Percentiles rank a stretch among this genome's conserved stretches.
Conservation (phyloP, 352 stramenopile species). For the Pythium vanterpoolii region DNA sequence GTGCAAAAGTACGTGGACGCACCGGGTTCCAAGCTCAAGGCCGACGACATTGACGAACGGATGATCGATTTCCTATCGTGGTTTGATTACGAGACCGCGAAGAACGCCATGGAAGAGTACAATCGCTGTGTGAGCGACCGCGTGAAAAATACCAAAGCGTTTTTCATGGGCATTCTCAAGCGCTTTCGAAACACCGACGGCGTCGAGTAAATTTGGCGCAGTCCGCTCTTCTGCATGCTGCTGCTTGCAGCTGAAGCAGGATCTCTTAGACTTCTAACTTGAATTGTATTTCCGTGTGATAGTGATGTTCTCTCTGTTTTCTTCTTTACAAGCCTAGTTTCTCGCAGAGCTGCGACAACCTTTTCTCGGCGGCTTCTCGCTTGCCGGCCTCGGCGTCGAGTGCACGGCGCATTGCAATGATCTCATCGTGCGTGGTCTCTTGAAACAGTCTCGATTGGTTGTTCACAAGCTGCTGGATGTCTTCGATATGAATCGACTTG, state of each 20-base stretch:
- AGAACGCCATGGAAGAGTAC: constrained; percentile 78
- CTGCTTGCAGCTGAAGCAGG: too few relatives aligned
- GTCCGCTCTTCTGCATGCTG: too few relatives aligned
- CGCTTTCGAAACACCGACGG: constrained; percentile 80
- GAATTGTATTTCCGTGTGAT: neutral
- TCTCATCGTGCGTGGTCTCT: constrained; percentile 30
- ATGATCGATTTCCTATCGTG: constrained; percentile 87
- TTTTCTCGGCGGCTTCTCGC: constrained; percentile 37
- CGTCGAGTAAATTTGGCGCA: constrained; percentile 40
- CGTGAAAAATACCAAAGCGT: constrained; percentile 83
- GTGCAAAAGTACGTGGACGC: constrained; percentile 78
- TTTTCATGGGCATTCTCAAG: constrained; percentile 90
- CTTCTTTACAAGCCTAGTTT: constrained; percentile 35
- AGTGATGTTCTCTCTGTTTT: constrained; percentile 5
- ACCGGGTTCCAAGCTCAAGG: constrained; percentile 65
- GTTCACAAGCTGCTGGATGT: constrained; percentile 36
- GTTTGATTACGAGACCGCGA: constrained; percentile 89
- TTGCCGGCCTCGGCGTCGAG: constrained; percentile 33
- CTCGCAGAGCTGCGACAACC: constrained; percentile 41
- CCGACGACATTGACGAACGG: constrained; percentile 81
- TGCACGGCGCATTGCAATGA: constrained; percentile 25
- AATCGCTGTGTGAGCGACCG: constrained; percentile 66
- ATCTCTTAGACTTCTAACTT: neutral
- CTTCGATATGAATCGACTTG: constrained; percentile 26
- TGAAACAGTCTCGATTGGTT: constrained; percentile 31